Evolutionary conservation across 2,329 filamentous ascomycete species (phyloP).

Genomic region (Conoideocrella luteorostrata): DNA sequence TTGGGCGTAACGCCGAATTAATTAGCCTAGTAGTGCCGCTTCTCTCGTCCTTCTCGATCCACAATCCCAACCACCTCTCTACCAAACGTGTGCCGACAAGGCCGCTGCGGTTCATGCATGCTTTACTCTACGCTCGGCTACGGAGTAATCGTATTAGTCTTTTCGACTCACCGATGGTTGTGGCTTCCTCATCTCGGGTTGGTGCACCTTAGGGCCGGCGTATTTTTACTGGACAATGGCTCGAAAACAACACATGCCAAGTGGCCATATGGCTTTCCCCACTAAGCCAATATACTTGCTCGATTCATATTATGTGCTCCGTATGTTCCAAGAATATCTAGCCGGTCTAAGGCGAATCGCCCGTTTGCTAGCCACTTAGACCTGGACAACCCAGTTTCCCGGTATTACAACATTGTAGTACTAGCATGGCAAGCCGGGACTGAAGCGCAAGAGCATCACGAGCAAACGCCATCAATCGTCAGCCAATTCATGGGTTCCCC

Average conservation of each 20-base stretch:
- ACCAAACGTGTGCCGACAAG: conserved; percentile 5
- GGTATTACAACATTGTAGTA: neutral
- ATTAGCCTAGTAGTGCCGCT: conserved; percentile 1
- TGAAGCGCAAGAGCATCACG: neutral
- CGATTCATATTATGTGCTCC: neutral
- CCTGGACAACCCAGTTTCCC: neutral
- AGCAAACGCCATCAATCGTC: neutral
- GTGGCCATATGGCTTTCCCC: neutral
- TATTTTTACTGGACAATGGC: conserved; percentile 12
- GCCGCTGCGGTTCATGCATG: conserved; percentile 10
- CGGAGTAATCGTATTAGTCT: neutral
- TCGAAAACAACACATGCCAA: neutral
- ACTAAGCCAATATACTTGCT: neutral
- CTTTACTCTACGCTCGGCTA: conserved; percentile 2
- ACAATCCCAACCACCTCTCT: conserved; percentile 6
- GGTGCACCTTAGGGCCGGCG: neutral
- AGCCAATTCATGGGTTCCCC: neutral
- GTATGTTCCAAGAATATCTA: neutral
- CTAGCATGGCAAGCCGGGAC: neutral
- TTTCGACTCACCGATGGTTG: conserved; percentile 9
- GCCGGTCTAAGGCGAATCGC: conserved; percentile 3
- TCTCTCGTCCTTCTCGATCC: neutral
- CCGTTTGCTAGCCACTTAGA: neutral
- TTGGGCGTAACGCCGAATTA: conserved; percentile 1
- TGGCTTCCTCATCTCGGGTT: neutral